Percentiles rank a stretch among this genome's conserved stretches.
Conservation (phyloP, 768 basidiomycete genomes). For the Cyclocybe cylindracea region DNA sequence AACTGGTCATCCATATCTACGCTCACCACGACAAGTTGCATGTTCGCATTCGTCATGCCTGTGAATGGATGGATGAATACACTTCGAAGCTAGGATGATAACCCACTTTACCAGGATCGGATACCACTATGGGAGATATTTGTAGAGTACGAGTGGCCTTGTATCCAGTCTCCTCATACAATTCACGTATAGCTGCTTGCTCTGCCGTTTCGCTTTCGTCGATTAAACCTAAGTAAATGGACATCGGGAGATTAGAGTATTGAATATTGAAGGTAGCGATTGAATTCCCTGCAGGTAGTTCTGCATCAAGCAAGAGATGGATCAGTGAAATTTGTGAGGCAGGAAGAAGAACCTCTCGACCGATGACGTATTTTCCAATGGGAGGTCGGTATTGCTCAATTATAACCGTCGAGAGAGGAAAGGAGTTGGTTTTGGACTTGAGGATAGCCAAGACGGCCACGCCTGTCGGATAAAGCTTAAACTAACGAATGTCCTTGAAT, state of each 20-base stretch:
- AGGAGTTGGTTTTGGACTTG: slow-evolving; percentile 69
- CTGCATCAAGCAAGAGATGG: slow-evolving; percentile 13
- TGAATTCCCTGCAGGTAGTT: slow-evolving; percentile 37
- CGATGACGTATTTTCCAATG: slow-evolving; percentile 73
- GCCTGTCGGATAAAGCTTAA: slow-evolving; percentile 41
- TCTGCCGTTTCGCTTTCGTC: slow-evolving; percentile 85
- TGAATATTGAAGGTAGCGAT: not conserved
- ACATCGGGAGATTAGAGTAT: not conserved
- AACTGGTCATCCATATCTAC: slow-evolving; percentile 69
- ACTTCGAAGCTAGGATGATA: not conserved
- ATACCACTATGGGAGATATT: slow-evolving; percentile 59
- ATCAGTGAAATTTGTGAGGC: not conserved
- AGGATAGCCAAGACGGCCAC: slow-evolving; percentile 86
- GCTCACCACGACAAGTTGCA: slow-evolving; percentile 79
- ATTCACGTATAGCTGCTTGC: slow-evolving; percentile 81
- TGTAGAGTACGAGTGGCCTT: slow-evolving; percentile 65
- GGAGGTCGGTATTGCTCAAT: slow-evolving; percentile 95
- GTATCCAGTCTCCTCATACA: slow-evolving; percentile 93
- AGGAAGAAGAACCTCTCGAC: slow-evolving; percentile 29
- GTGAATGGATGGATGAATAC: slow-evolving; percentile 4
- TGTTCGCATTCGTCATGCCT: slow-evolving; percentile 95
- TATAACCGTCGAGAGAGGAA: slow-evolving; percentile 77
- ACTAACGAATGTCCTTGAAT: not conserved
- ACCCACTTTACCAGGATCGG: slow-evolving; percentile 63
- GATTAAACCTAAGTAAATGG: slow-evolving; percentile 70